Conservation (phyloP, 805 yeast genomes). For the Danielozyma ontarioensis region DNA sequence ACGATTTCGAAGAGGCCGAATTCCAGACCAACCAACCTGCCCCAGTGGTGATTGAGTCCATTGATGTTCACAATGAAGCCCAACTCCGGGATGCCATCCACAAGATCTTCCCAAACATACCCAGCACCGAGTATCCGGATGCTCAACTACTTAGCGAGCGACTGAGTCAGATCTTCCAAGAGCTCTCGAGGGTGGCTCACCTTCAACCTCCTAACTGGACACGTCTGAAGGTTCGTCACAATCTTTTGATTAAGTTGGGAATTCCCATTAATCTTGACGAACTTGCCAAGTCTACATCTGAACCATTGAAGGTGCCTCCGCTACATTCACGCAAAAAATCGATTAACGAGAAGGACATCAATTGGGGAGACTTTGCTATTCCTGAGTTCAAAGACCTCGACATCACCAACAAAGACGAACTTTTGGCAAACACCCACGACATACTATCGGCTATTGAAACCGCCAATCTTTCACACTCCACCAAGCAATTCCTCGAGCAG, state of each 20-base stretch:
- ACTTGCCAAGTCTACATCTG: slow-evolving; percentile 9
- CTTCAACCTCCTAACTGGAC: slow-evolving; percentile 66
- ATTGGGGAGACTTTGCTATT: slow-evolving; percentile 30
- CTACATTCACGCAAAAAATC: slow-evolving; percentile 15
- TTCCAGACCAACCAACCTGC: too few species aligned
- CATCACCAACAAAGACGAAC: slow-evolving; percentile 18
- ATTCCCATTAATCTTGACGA: slow-evolving; percentile 72
- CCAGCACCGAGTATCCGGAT: too few species aligned
- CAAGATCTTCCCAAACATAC: too few species aligned
- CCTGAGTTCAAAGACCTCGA: slow-evolving; percentile 31
- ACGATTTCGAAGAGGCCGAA: slow-evolving; percentile 12
- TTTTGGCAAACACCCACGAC: slow-evolving; percentile 20
- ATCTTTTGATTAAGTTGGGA: slow-evolving; percentile 58
- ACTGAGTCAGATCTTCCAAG: slow-evolving; percentile 38
- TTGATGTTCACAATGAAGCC: too few species aligned
- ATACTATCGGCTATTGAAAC: slow-evolving; percentile 27
- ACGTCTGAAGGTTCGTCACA: slow-evolving; percentile 58
- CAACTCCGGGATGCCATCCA: too few species aligned
- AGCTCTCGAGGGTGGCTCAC: slow-evolving; percentile 44
- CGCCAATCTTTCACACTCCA: slow-evolving; percentile 28
- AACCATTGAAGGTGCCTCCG: not conserved
- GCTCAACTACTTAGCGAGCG: too few species aligned
- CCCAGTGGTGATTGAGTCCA: too few species aligned
- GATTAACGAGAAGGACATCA: slow-evolving; percentile 23
- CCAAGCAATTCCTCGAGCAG: slow-evolving; percentile 19